Evolutionary conservation across 1,284 basidiomycete species (phyloP).

Genomic region (Rhodotorula sp.): DNA sequence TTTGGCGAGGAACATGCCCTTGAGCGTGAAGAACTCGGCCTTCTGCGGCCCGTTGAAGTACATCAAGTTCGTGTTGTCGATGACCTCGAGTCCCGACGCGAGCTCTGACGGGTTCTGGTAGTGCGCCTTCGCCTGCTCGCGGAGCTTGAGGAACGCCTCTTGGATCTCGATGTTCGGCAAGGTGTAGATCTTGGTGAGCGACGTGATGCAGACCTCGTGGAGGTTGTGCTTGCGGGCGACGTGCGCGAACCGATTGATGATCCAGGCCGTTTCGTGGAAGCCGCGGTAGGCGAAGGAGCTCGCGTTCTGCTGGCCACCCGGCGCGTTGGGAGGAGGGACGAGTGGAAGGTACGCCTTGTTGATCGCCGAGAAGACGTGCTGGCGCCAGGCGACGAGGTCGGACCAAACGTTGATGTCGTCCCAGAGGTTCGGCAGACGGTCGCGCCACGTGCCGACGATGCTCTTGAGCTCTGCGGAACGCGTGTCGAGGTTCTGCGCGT

Average conservation of each 20-base stretch:
- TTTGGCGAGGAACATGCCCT: constrained; percentile 97
- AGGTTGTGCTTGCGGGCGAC: constrained; percentile 96
- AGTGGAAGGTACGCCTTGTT: constrained; percentile 95
- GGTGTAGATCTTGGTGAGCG: constrained; percentile 96
- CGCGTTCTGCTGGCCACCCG: constrained; percentile 56
- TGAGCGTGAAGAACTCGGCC: constrained; percentile 98
- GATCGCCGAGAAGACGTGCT: constrained; percentile 86
- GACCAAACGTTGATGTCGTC: constrained; percentile 99
- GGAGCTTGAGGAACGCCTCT: constrained; percentile 96
- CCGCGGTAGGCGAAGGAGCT: constrained; percentile 90
- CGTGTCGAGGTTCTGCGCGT: constrained; percentile 84
- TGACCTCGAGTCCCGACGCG: constrained; percentile 90
- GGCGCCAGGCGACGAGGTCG: constrained; percentile 95
- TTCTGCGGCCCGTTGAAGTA: constrained; percentile 95
- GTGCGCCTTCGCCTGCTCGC: constrained; percentile 98
- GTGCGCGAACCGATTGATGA: constrained; percentile 99
- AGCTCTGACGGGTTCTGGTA: constrained; percentile 94
- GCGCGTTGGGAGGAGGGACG: constrained; percentile 58
- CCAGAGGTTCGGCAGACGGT: constrained; percentile 90
- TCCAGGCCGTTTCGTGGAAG: constrained; percentile 99
- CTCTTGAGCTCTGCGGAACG: constrained; percentile 93
- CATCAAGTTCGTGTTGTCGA: constrained; percentile 99
- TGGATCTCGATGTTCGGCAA: constrained; percentile 99
- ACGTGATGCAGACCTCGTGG: constrained; percentile 91
- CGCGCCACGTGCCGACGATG: constrained; percentile 94